Evolutionary conservation across 768 basidiomycete species (phyloP), one percentile per base, ranked within the genome.

Genomic region (Hygrophorus russula): DNA sequence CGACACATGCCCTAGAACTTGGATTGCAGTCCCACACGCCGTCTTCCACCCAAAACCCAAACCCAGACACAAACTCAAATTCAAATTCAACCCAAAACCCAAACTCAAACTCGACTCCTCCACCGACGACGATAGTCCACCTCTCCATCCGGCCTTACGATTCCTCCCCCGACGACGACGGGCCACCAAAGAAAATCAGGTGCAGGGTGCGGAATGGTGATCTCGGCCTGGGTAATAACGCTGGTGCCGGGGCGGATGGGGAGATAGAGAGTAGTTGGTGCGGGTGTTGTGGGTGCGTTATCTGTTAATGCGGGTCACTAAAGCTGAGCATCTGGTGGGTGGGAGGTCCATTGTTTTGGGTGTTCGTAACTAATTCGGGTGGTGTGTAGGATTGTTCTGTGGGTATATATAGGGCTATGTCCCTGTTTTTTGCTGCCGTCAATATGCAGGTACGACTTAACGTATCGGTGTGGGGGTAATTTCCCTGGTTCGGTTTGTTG

Each of bases 61-160:
- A 18, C 41, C 10, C 11, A 17, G 28, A 9, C 30, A 24, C 18
- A 34, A 31, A 13, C 31, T 12, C 45, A 2, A 19, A 32, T 14
- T 15, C 35, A 17, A 15, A 19, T n/a, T 43, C 24, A 40, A 42
- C 20, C 28, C 46, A 18, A 32, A 46, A 44, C 39, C 29, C 35
- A 46, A 28, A 34, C 37, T 28, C 33, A 15, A 19, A 5, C 20
- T 37, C 39, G 45, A 42, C 45, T 31, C 46, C 30, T 24, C 55
- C n/a, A 41, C 43, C 43, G 24, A 28, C 78, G 1, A 86, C 82
- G 0, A 84, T 88, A 30, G 77, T 87, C 27, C 84, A 88, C 54
- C 67, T 88, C 30, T 82, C 82, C 24, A 73, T 88, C 42, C 71
- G 85, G 10, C 71, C 81, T 0, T 71, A 68, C 44, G 69, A 70